phyloP scores from a whole-genome alignment of 495 filamentous ascomycete genomes.

The Aspergillus cavernicola region DNA sequence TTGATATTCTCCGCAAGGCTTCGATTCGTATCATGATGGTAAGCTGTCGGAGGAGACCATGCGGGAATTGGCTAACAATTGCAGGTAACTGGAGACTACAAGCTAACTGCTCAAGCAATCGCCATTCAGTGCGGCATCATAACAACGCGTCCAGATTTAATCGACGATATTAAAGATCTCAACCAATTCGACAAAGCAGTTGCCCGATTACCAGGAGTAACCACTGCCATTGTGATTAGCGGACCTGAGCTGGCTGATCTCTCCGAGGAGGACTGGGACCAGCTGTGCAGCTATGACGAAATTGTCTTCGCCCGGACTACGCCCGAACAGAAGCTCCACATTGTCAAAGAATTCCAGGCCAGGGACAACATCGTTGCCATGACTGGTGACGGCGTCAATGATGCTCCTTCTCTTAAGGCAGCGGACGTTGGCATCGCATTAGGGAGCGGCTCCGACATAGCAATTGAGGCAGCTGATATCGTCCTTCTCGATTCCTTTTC shows the following conservation, averaged over 20 bases:
- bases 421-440: slow-evolving; percentile 54
- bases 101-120: slow-evolving; percentile 63
- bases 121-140: slow-evolving; percentile 61
- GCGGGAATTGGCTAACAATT: background rate
- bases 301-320: slow-evolving; percentile 71
- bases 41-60: background rate
- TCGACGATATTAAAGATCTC: slow-evolving; percentile 16
- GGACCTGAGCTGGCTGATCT: slow-evolving; percentile 59
- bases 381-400: slow-evolving; percentile 59
- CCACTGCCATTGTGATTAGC: slow-evolving; percentile 1
- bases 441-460: slow-evolving; percentile 54
- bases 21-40: slow-evolving; percentile 64
- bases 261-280: slow-evolving; percentile 54
- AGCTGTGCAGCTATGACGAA: slow-evolving; percentile 54
- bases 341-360: slow-evolving; percentile 61
- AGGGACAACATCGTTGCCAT: slow-evolving; percentile 46
- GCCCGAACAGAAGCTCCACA: slow-evolving; percentile 71
- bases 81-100: slow-evolving; percentile 60
- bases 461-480: slow-evolving; percentile 69
- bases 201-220: background rate
- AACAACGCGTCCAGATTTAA: slow-evolving; percentile 21
- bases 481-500: slow-evolving; percentile 64
- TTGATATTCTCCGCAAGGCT: slow-evolving; percentile 54
- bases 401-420: slow-evolving; percentile 53
- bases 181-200: background rate